Base-by-base conservation (phyloP, 2,329 filamentous ascomycete genomes). In the Elsinoe arachidis region DNA sequence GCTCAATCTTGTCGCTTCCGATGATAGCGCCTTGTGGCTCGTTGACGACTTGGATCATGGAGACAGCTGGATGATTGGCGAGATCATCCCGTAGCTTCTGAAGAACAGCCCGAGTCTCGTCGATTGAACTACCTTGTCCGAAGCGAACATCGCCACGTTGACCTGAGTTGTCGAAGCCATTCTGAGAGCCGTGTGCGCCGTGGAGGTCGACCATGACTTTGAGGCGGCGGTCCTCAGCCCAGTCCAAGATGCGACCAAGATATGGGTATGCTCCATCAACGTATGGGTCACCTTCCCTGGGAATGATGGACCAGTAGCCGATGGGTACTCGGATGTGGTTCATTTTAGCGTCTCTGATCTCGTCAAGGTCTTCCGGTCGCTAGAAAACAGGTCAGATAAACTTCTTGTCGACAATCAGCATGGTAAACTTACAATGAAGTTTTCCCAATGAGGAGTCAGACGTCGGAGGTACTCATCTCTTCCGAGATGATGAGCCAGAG, bases 161-260 rank as follows among this genome's bases (percentile, higher is more conserved):
- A 46, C 84, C 84, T 56, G 79, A 82, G 70, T 86, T 86, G 69
- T 86, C 83, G 65, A 85, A 86, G 2, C 83, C 83, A 60, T 86
- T 86, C 63, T 86, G 83, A 5, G 80, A 84, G 5, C 78, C 77
- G 15, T 81, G 80, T 33, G 81, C 81, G 62, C 84, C 84, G 65
- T 88, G 85, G 19, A 87, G 70, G 66, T 88, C 85, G 63, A 88
- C 77, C 70, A 85, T 78, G 41, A 87, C 80, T 65, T 84, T 84
- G 51, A 87, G 67, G 3, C 80, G 79, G 44, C 78, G 74, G 44
- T 67, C 70, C 58, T 76, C 70, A 10, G 84, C 85, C 80, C 84
- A 84, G 60, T 72, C 68, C 57, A 85, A 73, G 21, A 82, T 79
- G 60, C 77, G 65, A 58, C 83, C 80, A 9, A 86, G 73, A 63